A percentile compares a stretch with the other conserved stretches of the same genome.
These are phyloP conservation scores for Filobasidium floriforme DNA, from an alignment of 768 basidiomycete species.

Conservation along the genomic window DNA sequence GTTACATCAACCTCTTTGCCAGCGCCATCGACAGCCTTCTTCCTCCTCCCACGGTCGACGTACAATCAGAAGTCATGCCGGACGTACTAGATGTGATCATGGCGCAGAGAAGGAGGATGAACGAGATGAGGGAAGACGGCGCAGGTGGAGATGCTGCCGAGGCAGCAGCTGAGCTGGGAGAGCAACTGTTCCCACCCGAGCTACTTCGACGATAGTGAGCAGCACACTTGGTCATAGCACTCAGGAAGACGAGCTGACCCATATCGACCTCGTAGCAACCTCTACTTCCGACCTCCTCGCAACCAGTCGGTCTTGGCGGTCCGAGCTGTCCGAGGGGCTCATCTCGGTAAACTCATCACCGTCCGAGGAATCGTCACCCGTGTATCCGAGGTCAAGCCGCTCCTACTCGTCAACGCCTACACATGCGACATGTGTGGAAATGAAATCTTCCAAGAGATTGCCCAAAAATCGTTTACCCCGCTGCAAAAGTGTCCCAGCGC, in stretches of 20 bases:
- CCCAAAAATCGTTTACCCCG: constrained; percentile 80
- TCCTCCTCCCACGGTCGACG: constrained; percentile 80
- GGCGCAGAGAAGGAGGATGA: constrained; percentile 65
- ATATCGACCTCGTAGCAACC: constrained; percentile 55
- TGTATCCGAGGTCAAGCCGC: constrained; percentile 96
- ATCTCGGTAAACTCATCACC: constrained; percentile 88
- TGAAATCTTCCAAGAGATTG: constrained; percentile 97
- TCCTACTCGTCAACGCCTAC: constrained; percentile 94
- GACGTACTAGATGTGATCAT: constrained; percentile 96
- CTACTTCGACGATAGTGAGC: constrained; percentile 91
- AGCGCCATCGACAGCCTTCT: constrained; percentile 84
- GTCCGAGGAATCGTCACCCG: constrained; percentile 97
- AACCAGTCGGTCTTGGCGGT: constrained; percentile 60
- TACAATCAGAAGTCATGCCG: constrained; percentile 64
- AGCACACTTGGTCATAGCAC: neutral
- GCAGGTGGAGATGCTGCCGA: constrained; percentile 52
- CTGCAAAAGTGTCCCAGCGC: constrained; percentile 78
- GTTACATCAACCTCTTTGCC: constrained; percentile 81
- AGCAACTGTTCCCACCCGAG: constrained; percentile 79
- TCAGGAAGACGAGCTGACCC: no score
- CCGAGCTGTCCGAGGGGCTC: constrained; percentile 73
- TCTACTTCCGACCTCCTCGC: constrained; percentile 79
- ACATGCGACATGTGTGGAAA: constrained; percentile 97
- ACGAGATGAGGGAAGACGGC: constrained; percentile 45
- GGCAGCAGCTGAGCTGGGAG: constrained; percentile 32